These are phyloP conservation scores for Heritiera fomes DNA, from an alignment of 345 rosid genomes.

Conservation along the genomic window DNA sequence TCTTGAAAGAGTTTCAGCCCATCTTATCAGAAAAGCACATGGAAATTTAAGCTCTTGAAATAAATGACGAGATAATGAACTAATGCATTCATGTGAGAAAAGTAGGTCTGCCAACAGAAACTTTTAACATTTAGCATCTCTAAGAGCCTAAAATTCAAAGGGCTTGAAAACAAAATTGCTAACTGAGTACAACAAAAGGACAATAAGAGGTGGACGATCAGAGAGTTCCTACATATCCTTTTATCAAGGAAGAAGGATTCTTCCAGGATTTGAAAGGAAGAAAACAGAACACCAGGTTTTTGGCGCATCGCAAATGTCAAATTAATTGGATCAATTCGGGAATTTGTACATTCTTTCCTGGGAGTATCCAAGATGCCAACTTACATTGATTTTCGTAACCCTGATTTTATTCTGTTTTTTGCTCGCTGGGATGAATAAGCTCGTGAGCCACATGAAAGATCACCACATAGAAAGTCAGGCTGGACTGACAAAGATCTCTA, in stretches of 20 bases:
- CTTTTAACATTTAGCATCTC: background rate
- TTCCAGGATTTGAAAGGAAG: slow-evolving; percentile 3
- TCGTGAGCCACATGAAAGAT: background rate
- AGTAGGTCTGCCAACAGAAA: background rate
- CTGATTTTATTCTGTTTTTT: background rate
- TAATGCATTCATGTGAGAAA: no score
- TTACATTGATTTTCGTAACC: background rate
- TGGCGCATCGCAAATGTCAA: background rate
- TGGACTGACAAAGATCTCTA: background rate
- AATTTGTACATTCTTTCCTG: background rate
- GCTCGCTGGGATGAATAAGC: background rate
- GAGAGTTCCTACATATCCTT: background rate
- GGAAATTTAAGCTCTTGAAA: no score
- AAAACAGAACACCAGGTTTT: background rate
- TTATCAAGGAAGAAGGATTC: background rate
- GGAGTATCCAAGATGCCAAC: background rate
- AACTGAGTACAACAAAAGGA: background rate
- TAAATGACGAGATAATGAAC: no score
- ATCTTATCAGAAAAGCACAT: no score
- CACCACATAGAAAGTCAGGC: background rate
- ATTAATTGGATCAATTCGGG: background rate
- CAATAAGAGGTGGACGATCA: background rate
- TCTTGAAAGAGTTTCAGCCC: no score
- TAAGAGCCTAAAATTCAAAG: background rate
- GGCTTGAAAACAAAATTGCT: slow-evolving; percentile 10